These are phyloP conservation scores for Claviceps monticola DNA, from an alignment of 2,329 filamentous ascomycete species.

Conservation along the genomic window DNA sequence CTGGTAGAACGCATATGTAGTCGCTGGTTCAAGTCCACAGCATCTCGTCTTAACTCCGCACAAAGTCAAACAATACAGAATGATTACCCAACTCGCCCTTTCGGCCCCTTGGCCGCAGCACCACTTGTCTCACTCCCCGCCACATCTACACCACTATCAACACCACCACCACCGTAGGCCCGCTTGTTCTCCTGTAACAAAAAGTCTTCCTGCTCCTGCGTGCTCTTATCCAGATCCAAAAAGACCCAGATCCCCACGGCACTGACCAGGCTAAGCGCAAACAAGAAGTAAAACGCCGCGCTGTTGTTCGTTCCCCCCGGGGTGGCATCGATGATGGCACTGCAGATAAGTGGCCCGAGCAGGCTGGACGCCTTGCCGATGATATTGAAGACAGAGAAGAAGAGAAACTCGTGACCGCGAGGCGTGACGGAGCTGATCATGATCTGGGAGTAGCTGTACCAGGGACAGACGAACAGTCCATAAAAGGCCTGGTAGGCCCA, in stretches of 20 bases:
- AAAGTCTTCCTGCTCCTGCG: slow-evolving; percentile 43
- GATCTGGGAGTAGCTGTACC: slow-evolving; percentile 58
- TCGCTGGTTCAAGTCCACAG: background rate
- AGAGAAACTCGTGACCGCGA: slow-evolving; percentile 53
- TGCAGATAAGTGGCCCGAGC: slow-evolving; percentile 54
- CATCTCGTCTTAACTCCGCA: background rate
- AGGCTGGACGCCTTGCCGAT: slow-evolving; percentile 55
- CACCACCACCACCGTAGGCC: background rate
- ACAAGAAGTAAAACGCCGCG: slow-evolving; percentile 53
- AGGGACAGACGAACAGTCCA: slow-evolving; percentile 52
- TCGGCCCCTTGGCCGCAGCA: background rate
- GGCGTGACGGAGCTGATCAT: slow-evolving; percentile 60
- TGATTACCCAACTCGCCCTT: background rate
- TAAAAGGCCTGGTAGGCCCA: slow-evolving; percentile 41
- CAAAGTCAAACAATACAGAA: background rate
- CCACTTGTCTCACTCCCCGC: background rate
- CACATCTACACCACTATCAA: background rate
- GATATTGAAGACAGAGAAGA: slow-evolving; percentile 56
- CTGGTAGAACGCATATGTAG: background rate
- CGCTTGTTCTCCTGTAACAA: slow-evolving; percentile 23
- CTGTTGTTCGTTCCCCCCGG: slow-evolving; percentile 39
- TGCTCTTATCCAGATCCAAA: slow-evolving; percentile 47
- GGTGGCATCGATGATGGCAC: slow-evolving; percentile 52
- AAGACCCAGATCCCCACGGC: slow-evolving; percentile 38
- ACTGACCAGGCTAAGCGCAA: slow-evolving; percentile 42